Percentiles rank a stretch among this genome's conserved stretches.
phyloP scores from a whole-genome alignment of 768 basidiomycete species.

The Chalciporus pseudorubinellus region DNA sequence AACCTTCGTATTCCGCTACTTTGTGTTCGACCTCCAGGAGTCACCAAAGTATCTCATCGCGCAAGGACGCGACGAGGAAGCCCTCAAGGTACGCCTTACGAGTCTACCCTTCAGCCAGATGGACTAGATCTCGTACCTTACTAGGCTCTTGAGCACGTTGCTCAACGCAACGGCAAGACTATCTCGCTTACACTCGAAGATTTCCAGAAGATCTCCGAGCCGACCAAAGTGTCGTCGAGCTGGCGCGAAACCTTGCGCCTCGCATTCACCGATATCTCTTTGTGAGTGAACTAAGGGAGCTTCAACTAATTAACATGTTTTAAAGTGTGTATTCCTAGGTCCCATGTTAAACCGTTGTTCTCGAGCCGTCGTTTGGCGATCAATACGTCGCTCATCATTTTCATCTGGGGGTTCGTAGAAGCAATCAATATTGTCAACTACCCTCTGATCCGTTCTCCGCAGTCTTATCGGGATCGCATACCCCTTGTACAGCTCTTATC shows the following conservation, averaged over 20 bases:
- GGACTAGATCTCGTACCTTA: not conserved
- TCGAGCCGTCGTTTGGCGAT: conserved; percentile 41
- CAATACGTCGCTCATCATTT: conserved; percentile 47
- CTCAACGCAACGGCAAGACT: conserved; percentile 44
- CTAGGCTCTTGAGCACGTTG: conserved; percentile 49
- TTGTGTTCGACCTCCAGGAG: conserved; percentile 59
- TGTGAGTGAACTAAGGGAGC: conserved; percentile 30
- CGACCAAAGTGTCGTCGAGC: conserved; percentile 11
- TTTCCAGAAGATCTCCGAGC: conserved; percentile 32
- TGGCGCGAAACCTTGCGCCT: conserved; percentile 27
- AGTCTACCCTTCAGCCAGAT: not conserved
- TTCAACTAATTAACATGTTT: not conserved
- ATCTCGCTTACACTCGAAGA: conserved; percentile 47
- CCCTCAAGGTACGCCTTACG: conserved; percentile 38
- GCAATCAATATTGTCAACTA: not conserved
- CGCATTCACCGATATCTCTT: conserved; percentile 39
- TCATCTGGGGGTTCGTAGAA: conserved; percentile 47
- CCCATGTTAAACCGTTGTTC: conserved; percentile 51
- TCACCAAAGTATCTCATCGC: conserved; percentile 60
- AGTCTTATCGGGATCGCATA: conserved; percentile 52
- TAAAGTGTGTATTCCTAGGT: conserved; percentile 25
- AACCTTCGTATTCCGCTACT: conserved; percentile 53
- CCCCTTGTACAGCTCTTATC: conserved; percentile 51
- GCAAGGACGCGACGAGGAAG: conserved; percentile 56
- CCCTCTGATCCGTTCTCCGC: conserved; percentile 1